A percentile compares a stretch with the other conserved stretches of the same genome.
phyloP scores from a whole-genome alignment of 345 rosid genomes.

The Aegle marmelos region DNA sequence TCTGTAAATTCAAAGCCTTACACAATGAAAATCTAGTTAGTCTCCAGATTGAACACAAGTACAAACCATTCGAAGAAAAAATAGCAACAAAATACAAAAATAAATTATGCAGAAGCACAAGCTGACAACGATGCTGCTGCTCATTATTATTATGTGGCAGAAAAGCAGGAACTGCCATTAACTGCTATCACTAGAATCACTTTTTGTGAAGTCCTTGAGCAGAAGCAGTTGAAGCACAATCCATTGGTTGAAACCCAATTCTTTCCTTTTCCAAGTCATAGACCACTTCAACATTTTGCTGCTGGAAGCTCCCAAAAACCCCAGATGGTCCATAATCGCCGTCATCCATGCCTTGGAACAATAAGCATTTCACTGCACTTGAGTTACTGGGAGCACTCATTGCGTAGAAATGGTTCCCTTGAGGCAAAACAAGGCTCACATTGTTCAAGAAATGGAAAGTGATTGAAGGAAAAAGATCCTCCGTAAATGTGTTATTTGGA shows the following conservation, averaged over 20 bases:
- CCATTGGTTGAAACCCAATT: constrained; percentile 73
- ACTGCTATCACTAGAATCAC: constrained; percentile 12
- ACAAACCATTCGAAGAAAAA: neutral
- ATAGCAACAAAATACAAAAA: neutral
- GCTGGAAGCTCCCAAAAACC: constrained; percentile 83
- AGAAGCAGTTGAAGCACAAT: constrained; percentile 61
- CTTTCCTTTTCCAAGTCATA: constrained; percentile 79
- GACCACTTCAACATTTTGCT: constrained; percentile 69
- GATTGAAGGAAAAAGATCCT: constrained; percentile 47
- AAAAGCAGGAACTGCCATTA: constrained; percentile 20
- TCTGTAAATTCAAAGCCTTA: constrained; percentile 4
- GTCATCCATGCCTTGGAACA: constrained; percentile 71
- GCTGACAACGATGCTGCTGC: neutral
- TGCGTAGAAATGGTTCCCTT: constrained; percentile 59
- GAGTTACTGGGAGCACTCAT: constrained; percentile 69
- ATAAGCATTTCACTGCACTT: constrained; percentile 63
- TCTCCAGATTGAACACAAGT: neutral
- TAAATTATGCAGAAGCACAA: constrained; percentile 1
- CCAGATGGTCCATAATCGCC: constrained; percentile 73
- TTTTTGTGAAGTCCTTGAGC: constrained; percentile 47
- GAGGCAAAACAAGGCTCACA: constrained; percentile 58
- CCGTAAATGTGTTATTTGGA: constrained; percentile 40
- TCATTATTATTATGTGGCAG: neutral
- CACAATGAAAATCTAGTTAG: constrained; percentile 10
- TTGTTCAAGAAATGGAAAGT: constrained; percentile 74